A percentile compares a stretch with the other conserved stretches of the same genome.
Evolutionary conservation across 2,329 filamentous ascomycete species (phyloP).

Genomic region (Xylariales sp.): DNA sequence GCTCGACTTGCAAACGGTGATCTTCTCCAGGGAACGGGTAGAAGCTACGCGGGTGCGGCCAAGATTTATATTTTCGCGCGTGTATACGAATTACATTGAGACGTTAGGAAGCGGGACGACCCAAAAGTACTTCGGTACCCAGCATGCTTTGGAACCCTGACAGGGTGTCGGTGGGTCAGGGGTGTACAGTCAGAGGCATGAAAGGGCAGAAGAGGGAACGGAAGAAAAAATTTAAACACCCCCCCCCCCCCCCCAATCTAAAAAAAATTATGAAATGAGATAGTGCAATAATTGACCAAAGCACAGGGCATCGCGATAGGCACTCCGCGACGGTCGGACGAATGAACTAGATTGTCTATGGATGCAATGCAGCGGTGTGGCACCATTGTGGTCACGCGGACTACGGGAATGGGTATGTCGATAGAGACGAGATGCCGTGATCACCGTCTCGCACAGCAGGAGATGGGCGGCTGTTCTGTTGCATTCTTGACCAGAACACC

Average conservation of each 20-base stretch:
- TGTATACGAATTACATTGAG: too few species aligned
- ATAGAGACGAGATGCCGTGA: slow-evolving; percentile 1
- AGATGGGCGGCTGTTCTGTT: neutral
- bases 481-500: too few species aligned
- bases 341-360: slow-evolving; percentile 2
- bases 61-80: too few species aligned
- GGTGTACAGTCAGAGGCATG: slow-evolving; percentile 1
- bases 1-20: too few species aligned
- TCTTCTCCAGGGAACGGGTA: too few species aligned
- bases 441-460: neutral
- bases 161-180: slow-evolving; percentile 1
- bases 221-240: neutral
- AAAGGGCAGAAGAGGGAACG: neutral
- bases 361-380: slow-evolving; percentile 7
- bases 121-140: neutral
- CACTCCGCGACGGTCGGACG: slow-evolving; percentile 4
- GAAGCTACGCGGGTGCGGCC: too few species aligned
- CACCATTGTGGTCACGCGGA: slow-evolving; percentile 6
- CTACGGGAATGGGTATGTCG: neutral
- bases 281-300: slow-evolving; percentile 3
- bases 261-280: slow-evolving; percentile 6
- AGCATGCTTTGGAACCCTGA: neutral
- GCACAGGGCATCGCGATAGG: slow-evolving; percentile 6
- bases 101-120: too few species aligned
- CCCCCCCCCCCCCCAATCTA: too few species aligned